Base-by-base conservation (phyloP, 805 yeast species). In the Candida adriatica region DNA sequence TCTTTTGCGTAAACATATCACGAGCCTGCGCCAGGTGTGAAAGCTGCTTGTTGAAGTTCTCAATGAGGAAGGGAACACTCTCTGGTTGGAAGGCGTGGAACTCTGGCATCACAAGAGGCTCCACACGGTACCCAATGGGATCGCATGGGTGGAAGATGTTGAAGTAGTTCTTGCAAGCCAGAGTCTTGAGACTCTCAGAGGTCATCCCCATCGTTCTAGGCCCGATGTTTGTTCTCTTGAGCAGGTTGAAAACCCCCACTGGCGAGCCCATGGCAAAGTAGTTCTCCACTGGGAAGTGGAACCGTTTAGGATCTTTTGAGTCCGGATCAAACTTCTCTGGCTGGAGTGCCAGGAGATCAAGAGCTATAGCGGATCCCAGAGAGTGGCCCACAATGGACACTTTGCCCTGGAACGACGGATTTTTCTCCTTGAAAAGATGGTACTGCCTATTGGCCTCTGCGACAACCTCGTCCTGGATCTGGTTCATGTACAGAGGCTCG, bases 331-430 rank as follows among this genome's bases (percentile, higher is more conserved):
- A 26, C 2, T 27, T 15, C 5, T 34, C 31, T 3, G 51, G 43
- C 22, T 74, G 80, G 13, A 59, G 50, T 8, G 77, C 59, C 18
- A 88, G 55, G 18, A 90, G 63, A 55, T 90, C 96, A 41, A 86
- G 78, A 2, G 78, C 64, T 21, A 90, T 82, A 0, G 90, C 82
- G 4, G 95, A 80, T 0, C 98, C 98, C 21, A 90, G 61, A 0
- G 97, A 90, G 55, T 90, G 98, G 2, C 96, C 97, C 37, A 87
- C 61, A 2, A 90, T 55, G 44, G 90, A 87, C 1, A 90, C 77
- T 42, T 78, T 73, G 0, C 95, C 95, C n/a, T 75, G 62, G 55
- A 83, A 84, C 13, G 65, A 56, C 0, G 94, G 94, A 42, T 88
- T 76, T 29, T 70, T 59, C 31, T 75, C 66, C 37, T 65, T 56